Evolutionary conservation across 2,329 filamentous ascomycete genomes (phyloP).

Genomic region (Exophiala bonariae): DNA sequence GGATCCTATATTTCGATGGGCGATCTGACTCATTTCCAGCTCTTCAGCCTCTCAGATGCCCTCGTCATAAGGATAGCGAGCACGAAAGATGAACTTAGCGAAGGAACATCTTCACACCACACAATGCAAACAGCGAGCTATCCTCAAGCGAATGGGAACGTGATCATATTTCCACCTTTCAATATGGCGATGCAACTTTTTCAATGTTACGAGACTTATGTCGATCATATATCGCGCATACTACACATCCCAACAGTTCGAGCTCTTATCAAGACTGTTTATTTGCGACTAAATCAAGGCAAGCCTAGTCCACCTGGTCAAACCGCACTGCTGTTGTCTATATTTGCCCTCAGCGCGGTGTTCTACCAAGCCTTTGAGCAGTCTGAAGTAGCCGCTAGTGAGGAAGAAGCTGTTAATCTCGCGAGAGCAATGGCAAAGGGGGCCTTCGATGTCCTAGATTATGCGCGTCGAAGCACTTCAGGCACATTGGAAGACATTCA

Average conservation of each 20-base stretch:
- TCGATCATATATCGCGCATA: constrained; percentile 26
- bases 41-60: neutral
- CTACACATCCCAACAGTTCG: constrained; percentile 27
- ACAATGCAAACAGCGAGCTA: neutral
- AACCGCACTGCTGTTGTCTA: constrained; percentile 30
- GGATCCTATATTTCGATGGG: neutral
- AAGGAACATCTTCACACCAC: neutral
- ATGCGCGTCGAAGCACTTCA: constrained; percentile 7
- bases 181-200: neutral
- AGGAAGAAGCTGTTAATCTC: neutral
- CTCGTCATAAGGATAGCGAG: neutral
- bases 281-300: constrained; percentile 24
- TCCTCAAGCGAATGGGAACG: neutral
- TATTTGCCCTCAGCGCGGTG: constrained; percentile 29
- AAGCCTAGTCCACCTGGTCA: constrained; percentile 24
- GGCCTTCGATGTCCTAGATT: constrained; percentile 15
- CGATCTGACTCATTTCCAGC: neutral
- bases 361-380: constrained; percentile 24
- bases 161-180: neutral
- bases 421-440: constrained; percentile 7
- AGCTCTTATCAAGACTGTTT: constrained; percentile 27
- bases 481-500: constrained; percentile 13
- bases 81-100: neutral
- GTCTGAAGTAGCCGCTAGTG: constrained; percentile 21
- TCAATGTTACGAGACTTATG: constrained; percentile 1